Base-by-base conservation (phyloP, 495 filamentous ascomycete species). In the Xylaria venustula region DNA sequence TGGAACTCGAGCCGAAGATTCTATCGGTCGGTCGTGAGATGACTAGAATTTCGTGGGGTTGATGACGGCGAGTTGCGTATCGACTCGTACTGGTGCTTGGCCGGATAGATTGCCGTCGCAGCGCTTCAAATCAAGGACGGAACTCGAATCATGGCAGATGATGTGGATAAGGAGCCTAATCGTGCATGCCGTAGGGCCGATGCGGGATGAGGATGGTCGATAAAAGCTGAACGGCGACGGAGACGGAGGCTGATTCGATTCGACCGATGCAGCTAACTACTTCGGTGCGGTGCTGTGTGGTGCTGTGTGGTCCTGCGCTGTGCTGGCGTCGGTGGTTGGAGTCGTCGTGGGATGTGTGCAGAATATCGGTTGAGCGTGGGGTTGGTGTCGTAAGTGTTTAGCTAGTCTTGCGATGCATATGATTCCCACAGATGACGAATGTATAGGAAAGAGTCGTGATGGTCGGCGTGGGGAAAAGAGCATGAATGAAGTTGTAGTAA, bases 1-100 rank as follows among this genome's bases (percentile, higher is more conserved):
- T 61, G 58, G 19, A 61, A 61, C 50, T 61, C 50, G 42, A 61
- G 37, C 19, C 34, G 49, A 11, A 40, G 50, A 49, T 48, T 34
- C 22, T 52, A 45, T 52, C 48, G 48, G 57, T 49, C 48, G 57
- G 48, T 37, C 25, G 37, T 36, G 17, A 52, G 34, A 34, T 44
- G 25, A 40, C 7, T 40, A 7, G 36, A 44, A 34, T 34, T 60
- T 52, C 56, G 57, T 28, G 37, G 40, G 47, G 47, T 59, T 36
- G 57, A 23, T 14, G 28, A 52, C 47, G 57, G 36, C 14, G 28
- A 52, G 45, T n/a, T 17, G 25, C 32, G 37, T 34, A n/a, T 34
- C 5, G 30, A 34, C 30, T n/a, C n/a, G 25, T 12, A 32, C 19
- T 32, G 32, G 26, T 26, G 14, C 26, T 22, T 30, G n/a, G 12